phyloP scores from a whole-genome alignment of 2,329 filamentous ascomycete species.

The Helicocarpus griseus region DNA sequence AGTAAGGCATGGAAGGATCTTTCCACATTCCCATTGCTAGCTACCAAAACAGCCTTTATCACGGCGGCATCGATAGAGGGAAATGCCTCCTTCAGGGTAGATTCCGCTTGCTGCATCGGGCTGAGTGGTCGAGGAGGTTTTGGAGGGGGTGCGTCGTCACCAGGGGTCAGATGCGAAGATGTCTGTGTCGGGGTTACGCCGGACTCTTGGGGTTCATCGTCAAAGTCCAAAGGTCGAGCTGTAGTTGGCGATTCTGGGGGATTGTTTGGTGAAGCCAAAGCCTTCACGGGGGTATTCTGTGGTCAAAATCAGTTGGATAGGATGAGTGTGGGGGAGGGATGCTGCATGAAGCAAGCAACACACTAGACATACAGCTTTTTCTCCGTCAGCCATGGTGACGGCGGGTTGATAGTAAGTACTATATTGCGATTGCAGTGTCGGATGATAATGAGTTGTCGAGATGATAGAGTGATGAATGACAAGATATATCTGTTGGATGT shows the following conservation, averaged over 20 bases:
- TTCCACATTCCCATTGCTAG: constrained; percentile 80
- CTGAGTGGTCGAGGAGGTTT: constrained; percentile 79
- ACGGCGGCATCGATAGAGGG: constrained; percentile 70
- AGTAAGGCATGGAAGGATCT: constrained; percentile 92
- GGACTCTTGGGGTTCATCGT: constrained; percentile 44
- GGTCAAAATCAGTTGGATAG: constrained; percentile 15
- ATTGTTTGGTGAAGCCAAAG: constrained; percentile 17
- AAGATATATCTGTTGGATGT: too few relatives aligned
- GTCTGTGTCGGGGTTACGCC: constrained; percentile 18
- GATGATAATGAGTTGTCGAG: too few relatives aligned
- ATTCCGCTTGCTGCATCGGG: constrained; percentile 74
- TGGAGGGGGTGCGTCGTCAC: constrained; percentile 46
- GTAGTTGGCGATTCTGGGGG: constrained; percentile 46
- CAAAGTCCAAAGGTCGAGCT: constrained; percentile 47
- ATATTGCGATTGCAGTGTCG: too few relatives aligned
- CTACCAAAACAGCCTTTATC: constrained; percentile 76
- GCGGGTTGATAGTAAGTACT: not conserved
- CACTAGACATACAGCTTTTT: constrained; percentile 6
- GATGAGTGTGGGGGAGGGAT: constrained; percentile 9
- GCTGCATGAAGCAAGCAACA: not conserved
- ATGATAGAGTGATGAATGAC: too few relatives aligned
- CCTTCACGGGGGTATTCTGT: constrained; percentile 29
- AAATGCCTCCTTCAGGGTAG: constrained; percentile 88
- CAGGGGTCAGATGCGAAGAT: constrained; percentile 18
- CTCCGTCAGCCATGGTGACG: constrained; percentile 10